These are phyloP conservation scores for Xylaria venustula DNA, from an alignment of 495 filamentous ascomycete genomes.

Conservation along the genomic window DNA sequence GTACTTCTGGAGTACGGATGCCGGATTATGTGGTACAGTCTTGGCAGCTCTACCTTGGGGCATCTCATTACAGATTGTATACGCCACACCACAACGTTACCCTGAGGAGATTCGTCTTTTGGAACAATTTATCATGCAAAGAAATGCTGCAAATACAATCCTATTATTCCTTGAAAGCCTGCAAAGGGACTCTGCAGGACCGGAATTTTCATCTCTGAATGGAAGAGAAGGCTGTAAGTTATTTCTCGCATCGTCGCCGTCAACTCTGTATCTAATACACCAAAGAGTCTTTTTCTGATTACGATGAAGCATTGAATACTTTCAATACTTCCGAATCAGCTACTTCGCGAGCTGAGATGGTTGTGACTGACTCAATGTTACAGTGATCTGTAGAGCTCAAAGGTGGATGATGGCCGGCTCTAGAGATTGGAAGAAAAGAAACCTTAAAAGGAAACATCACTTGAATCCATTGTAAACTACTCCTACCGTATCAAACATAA, in stretches of 20 bases:
- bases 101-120: neutral
- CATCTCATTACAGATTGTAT: neutral
- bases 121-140: neutral
- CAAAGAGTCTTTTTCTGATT: neutral
- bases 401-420: slow-evolving; percentile 7
- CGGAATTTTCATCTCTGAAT: neutral
- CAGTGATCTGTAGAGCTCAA: slow-evolving; percentile 3
- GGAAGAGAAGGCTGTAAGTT: slow-evolving; percentile 4
- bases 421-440: neutral
- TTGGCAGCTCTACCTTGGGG: slow-evolving; percentile 7
- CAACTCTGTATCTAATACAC: neutral
- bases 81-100: neutral
- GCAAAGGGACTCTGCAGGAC: neutral
- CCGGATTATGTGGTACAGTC: slow-evolving; percentile 1
- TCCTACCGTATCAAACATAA: no score
- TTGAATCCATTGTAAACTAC: no score
- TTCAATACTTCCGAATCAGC: no score
- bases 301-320: neutral
- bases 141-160: neutral
- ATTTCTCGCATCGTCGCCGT: neutral
- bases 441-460: neutral
- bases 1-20: slow-evolving; percentile 5
- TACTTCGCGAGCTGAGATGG: no score
- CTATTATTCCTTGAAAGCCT: slow-evolving; percentile 1
- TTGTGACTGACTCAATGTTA: neutral